A percentile compares a stretch with the other conserved stretches of the same genome.
Conservation (phyloP, 345 rosid species). For the Nasturtium officinale region DNA sequence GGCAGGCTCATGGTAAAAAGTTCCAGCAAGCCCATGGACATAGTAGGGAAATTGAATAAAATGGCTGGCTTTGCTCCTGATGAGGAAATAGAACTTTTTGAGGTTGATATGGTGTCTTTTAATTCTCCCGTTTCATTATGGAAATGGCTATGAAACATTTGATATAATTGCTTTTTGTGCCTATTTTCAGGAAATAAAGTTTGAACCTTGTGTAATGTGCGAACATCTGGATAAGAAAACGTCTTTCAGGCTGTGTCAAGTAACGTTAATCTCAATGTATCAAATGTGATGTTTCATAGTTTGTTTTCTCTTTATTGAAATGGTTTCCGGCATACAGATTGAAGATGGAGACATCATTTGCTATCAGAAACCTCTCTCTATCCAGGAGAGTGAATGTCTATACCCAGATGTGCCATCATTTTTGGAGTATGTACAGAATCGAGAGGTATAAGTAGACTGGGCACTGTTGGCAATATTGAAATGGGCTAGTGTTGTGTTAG, state of each 20-base stretch:
- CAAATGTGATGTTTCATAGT: conserved; percentile 5
- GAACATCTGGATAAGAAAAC: conserved; percentile 77
- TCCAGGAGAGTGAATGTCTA: conserved; percentile 55
- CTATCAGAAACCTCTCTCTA: conserved; percentile 74
- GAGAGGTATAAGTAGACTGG: conserved; percentile 61
- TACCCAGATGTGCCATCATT: conserved; percentile 86
- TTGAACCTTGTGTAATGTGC: conserved; percentile 91
- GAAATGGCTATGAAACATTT: conserved; percentile 14
- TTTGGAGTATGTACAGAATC: conserved; percentile 93
- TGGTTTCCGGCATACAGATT: conserved; percentile 50
- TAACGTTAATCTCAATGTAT: conserved; percentile 38
- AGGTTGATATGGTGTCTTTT: conserved; percentile 53
- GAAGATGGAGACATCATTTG: conserved; percentile 99
- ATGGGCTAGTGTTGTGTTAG: conserved; percentile 18
- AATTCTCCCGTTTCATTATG: conserved; percentile 9
- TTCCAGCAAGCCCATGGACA: conserved; percentile 78
- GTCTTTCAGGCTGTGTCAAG: conserved; percentile 79
- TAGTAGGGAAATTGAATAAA: conserved; percentile 67
- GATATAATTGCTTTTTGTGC: conserved; percentile 22
- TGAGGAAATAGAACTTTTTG: conserved; percentile 86
- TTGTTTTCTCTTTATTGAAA: conserved; percentile 15
- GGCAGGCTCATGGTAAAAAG: conserved; percentile 87
- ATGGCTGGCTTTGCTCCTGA: conserved; percentile 92
- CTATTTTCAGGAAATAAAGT: conserved; percentile 82
- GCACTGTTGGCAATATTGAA: conserved; percentile 19